These are phyloP conservation scores for Sphaceloma murrayae DNA, from an alignment of 2,329 filamentous ascomycete genomes.

Conservation along the genomic window DNA sequence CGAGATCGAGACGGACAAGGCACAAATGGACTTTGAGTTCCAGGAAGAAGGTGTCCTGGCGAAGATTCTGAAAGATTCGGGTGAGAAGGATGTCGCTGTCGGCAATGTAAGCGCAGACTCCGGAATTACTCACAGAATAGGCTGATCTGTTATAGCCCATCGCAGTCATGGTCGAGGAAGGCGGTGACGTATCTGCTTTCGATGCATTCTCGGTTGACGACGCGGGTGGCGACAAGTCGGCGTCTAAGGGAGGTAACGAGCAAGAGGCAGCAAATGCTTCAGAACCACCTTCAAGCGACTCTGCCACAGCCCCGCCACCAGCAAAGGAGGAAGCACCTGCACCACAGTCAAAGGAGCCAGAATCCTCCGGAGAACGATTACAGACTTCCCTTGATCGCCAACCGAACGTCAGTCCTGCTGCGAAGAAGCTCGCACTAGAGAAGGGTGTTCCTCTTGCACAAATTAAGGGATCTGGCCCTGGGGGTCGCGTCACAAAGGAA, in stretches of 20 bases:
- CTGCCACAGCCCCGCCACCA: conserved; percentile 48
- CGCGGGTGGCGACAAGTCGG: conserved; percentile 71
- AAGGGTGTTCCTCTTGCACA: conserved; percentile 66
- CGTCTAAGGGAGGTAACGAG: conserved; percentile 54
- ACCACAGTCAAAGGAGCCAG: conserved; percentile 58
- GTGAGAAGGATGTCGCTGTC: conserved; percentile 87
- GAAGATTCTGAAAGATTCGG: conserved; percentile 85
- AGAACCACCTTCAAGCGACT: conserved; percentile 49
- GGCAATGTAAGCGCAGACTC: conserved; percentile 66
- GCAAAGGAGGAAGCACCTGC: conserved; percentile 40
- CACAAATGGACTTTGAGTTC: conserved; percentile 99
- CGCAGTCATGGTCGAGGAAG: conserved; percentile 88
- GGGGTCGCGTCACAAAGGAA: conserved; percentile 79
- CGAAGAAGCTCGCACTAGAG: conserved; percentile 75
- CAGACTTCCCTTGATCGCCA: conserved; percentile 77
- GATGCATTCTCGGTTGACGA: conserved; percentile 80
- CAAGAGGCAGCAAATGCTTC: conserved; percentile 52
- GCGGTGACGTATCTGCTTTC: conserved; percentile 76
- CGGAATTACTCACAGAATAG: not conserved
- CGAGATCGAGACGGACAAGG: conserved; percentile 93
- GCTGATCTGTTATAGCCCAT: conserved; percentile 61
- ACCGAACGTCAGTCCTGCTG: conserved; percentile 60
- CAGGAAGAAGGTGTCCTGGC: conserved; percentile 95
- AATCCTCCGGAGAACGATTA: conserved; percentile 64
- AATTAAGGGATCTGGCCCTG: conserved; percentile 79